phyloP scores from a whole-genome alignment of 495 filamentous ascomycete genomes.

The Xylaria longipes region DNA sequence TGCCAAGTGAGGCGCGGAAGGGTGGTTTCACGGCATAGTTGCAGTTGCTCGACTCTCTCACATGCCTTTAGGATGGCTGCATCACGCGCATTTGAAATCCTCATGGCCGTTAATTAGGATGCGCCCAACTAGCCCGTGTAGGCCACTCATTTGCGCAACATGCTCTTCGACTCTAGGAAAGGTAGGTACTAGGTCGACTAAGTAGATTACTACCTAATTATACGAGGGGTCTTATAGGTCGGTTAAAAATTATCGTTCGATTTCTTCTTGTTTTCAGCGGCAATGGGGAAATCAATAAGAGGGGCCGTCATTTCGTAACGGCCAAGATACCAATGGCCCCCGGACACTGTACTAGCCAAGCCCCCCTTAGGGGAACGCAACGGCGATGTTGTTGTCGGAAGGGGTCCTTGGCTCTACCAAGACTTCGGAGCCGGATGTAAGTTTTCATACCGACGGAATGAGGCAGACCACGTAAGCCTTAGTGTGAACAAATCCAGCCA shows the following conservation, averaged over 20 bases:
- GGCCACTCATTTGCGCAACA: background rate
- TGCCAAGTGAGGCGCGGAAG: slow-evolving; percentile 1
- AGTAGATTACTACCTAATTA: background rate
- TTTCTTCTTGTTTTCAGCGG: background rate
- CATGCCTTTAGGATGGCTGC: background rate
- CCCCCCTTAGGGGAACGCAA: background rate
- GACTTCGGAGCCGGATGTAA: slow-evolving; percentile 7
- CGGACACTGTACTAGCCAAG: slow-evolving; percentile 4
- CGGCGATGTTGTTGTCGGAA: slow-evolving; percentile 9
- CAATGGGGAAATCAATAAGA: background rate
- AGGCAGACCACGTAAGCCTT: slow-evolving; percentile 1
- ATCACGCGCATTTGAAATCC: background rate
- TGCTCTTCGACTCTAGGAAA: background rate
- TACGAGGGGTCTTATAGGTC: slow-evolving; percentile 3
- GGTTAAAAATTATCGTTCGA: slow-evolving; percentile 6
- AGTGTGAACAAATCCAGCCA: background rate
- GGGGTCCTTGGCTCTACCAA: slow-evolving; percentile 19
- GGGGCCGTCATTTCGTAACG: slow-evolving; percentile 19
- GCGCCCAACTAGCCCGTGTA: background rate
- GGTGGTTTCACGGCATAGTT: slow-evolving; percentile 7
- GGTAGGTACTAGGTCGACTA: background rate
- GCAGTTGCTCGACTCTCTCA: background rate
- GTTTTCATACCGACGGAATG: background rate
- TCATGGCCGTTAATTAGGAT: background rate
- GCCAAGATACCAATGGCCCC: slow-evolving; percentile 16